phyloP scores from a whole-genome alignment of 495 filamentous ascomycete genomes.

The Hypoxylon cercidicola region DNA sequence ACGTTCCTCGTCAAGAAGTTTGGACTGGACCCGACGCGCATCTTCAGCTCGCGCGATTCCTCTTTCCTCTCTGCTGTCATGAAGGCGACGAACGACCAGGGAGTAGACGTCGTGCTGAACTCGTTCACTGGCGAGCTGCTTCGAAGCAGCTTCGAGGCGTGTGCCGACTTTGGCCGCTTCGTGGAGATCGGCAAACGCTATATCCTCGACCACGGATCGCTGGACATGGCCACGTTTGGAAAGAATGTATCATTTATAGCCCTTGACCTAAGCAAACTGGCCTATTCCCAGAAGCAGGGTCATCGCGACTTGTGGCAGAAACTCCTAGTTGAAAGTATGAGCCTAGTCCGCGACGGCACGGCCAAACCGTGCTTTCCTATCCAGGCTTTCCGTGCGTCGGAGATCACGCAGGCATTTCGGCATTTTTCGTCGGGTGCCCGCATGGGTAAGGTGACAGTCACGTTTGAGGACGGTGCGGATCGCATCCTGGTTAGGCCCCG shows the following conservation, averaged over 20 bases:
- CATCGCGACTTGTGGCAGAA: not conserved
- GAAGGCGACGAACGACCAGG: conserved; percentile 52
- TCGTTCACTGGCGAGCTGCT: conserved; percentile 62
- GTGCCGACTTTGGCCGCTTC: conserved; percentile 59
- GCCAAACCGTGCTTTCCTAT: too few relatives aligned
- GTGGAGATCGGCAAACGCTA: conserved; percentile 61
- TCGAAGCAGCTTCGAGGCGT: conserved; percentile 55
- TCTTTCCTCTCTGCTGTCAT: conserved; percentile 54
- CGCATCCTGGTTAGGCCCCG: not conserved
- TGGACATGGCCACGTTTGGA: conserved; percentile 38
- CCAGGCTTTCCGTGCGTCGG: not conserved
- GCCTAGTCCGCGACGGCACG: conserved; percentile 17
- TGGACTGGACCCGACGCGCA: conserved; percentile 55
- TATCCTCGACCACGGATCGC: conserved; percentile 34
- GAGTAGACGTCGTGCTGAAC: conserved; percentile 67
- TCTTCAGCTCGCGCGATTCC: conserved; percentile 54
- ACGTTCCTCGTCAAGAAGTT: conserved; percentile 51
- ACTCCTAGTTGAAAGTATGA: conserved; percentile 7
- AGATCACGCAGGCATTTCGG: conserved; percentile 10
- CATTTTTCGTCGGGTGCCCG: conserved; percentile 5
- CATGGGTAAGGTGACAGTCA: conserved; percentile 30
- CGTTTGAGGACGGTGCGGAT: conserved; percentile 4
- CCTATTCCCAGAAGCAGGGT: not conserved
- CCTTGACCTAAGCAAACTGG: conserved; percentile 40
- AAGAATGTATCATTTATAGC: conserved; percentile 43